A percentile compares a stretch with the other conserved stretches of the same genome.
These are phyloP conservation scores for Hibiscus trionum DNA, from an alignment of 345 rosid genomes.

Conservation along the genomic window DNA sequence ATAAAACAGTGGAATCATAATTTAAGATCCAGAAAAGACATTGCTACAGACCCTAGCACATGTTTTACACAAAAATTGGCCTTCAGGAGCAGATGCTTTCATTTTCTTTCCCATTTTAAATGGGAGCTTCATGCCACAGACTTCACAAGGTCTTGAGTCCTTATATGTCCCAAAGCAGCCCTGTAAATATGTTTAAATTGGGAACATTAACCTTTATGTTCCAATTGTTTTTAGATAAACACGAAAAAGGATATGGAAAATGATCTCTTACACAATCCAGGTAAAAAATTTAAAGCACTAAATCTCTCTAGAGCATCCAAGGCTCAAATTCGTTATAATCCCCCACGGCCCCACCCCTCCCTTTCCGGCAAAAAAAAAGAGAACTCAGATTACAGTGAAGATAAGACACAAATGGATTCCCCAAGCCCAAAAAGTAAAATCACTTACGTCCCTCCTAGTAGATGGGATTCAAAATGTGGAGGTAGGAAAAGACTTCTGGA, in stretches of 20 bases:
- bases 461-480: neutral
- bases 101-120: constrained; percentile 42
- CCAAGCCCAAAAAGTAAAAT: neutral
- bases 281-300: neutral
- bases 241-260: neutral
- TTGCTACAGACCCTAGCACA: constrained; percentile 61
- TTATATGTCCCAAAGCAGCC: constrained; percentile 34
- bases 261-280: neutral
- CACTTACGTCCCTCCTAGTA: neutral
- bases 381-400: neutral
- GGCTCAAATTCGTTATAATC: neutral
- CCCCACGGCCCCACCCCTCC: neutral
- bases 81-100: constrained; percentile 43
- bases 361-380: neutral
- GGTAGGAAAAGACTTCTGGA: constrained; percentile 1
- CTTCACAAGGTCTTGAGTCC: constrained; percentile 51
- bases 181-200: constrained; percentile 32
- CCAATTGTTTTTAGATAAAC: neutral
- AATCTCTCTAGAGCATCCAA: neutral
- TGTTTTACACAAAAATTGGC: constrained; percentile 61
- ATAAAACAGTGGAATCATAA: neutral
- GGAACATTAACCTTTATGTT: neutral
- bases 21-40: constrained; percentile 12
- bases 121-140: constrained; percentile 59
- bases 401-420: neutral